Evolutionary conservation across 108 stramenopile species (phyloP).

Genomic region (Schizochytrium sp.): DNA sequence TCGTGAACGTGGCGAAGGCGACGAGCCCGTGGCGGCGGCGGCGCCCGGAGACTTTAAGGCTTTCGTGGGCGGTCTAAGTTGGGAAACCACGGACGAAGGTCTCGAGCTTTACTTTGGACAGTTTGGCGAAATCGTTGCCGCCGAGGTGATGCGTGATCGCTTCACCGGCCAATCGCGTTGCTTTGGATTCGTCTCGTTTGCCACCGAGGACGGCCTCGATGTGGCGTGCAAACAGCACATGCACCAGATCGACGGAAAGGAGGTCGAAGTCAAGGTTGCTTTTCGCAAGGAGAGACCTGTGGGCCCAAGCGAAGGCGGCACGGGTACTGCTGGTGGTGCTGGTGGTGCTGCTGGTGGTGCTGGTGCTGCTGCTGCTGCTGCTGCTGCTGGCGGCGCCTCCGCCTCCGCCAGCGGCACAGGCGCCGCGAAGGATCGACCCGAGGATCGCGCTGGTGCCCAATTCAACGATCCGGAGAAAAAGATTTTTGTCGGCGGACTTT

Average conservation of each 20-base stretch:
- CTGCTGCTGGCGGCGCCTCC: too few relatives aligned
- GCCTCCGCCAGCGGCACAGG: too few relatives aligned
- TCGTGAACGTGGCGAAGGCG: background rate
- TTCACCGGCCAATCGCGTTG: background rate
- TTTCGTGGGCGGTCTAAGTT: background rate
- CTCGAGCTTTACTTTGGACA: background rate
- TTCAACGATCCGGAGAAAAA: background rate
- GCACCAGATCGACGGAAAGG: background rate
- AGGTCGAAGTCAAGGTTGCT: constrained; percentile 2
- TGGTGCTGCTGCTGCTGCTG: background rate
- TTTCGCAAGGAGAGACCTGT: background rate
- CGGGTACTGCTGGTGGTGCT: background rate
- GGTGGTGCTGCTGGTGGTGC: background rate
- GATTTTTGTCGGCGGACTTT: background rate
- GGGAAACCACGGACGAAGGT: constrained; percentile 8
- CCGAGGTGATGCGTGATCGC: background rate
- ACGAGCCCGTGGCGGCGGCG: background rate
- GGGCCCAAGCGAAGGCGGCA: background rate
- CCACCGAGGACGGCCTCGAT: background rate
- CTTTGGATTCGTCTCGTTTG: background rate
- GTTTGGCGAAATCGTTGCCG: background rate
- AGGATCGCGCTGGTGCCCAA: background rate
- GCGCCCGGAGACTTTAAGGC: constrained; percentile 1
- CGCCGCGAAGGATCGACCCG: background rate
- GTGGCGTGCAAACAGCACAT: background rate